Base-by-base conservation (phyloP, 225 moss, liverwort and hornwort genomes). In the Straminergon stramineum region DNA sequence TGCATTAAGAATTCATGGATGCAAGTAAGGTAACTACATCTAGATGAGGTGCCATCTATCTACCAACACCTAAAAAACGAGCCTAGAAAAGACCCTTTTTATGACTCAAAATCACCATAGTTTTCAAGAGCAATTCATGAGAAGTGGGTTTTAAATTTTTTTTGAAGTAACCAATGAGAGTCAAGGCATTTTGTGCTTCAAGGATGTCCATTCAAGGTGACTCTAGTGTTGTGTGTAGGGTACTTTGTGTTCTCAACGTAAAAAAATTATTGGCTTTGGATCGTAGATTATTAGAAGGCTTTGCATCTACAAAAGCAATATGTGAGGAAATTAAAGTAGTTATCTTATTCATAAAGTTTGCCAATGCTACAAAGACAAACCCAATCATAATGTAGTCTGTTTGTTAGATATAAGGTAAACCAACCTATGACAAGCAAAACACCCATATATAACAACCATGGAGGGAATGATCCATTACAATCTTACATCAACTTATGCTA, bases 271-370 rank as follows among this genome's bases (percentile, higher is more conserved):
- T 14, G 7, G 14, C 70, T 24, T 0, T 32, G 1, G 26, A 41
- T 3, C 1, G 0, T 0, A 27, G n/a, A n/a, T n/a, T n/a, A n/a
- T n/a, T n/a, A n/a, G 5, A 27, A 43, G 3, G 17, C 73, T 43
- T 43, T 73, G 16, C 28, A 73, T 43, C 7, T 1, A 43, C 17
- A 3, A 5, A 43, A 73, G 5, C 43, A 43, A 28, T 9, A 28
- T 41, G 6, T 28, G 3, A 27, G 0, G 27, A 43, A 73, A 9
- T 73, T 43, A 5, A 27, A 43, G 16, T 73, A 43, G 73, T 2
- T 71, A 73, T 16, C 1, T 15, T 12, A 73, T 0, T 43, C 2
- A 0, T 37, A 11, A 43, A 73, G 10, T 73, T 3, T 10, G 9
- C 27, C 10, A 43, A 30, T 17, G 6, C 6, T 17, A 10, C 3